Evolutionary conservation across 495 filamentous ascomycete species (phyloP), one percentile per base, ranked within the genome.

Genomic region (Pyrenula aspistea): DNA sequence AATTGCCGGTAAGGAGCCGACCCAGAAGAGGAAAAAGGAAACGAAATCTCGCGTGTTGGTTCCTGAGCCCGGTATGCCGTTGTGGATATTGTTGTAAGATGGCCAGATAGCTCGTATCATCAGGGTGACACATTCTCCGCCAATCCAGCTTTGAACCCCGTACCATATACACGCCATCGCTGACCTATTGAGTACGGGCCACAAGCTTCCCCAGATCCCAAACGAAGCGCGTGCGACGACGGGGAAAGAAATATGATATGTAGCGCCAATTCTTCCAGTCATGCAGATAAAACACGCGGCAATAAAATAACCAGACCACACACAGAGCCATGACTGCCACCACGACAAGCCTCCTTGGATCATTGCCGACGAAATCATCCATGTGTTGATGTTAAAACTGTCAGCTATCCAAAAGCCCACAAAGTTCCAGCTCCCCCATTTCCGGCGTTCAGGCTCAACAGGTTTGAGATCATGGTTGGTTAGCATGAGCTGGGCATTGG

Each of bases 381-480:
- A 96, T 15, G 91, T 96, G 69, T 96, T 96, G 68, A 96, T 94
- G 68, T 96, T 96, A 69, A 95, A 89, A 3, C 88, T 92, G 71
- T 96, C 91, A 25, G 91, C 89, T 66, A 95, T 79, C 89, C 89
- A 93, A 64, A 95, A 95, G 20, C 84, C 86, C 55, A 96, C 83
- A 63, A 90, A 96, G 65, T 95, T 95, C 79, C 84, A 86, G 55
- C 87, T 74, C 55, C 81, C 85, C 91, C 91, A 96, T 81, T 89
- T 83, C 24, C 91, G 83, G 56, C 88, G 83, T 57, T 83, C 84
- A 19, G 85, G 83, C 61, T 94, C 89, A 24, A 96, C 91, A 67
- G 91, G 91, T 65, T 89, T 91, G 60, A 96, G 76, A 69, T 96
- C 91, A 70, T 86, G 70, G 68, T 96, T 96, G 56, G 83, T 87